These are phyloP conservation scores for Trametes cubensis DNA, from an alignment of 768 basidiomycete species.

Conservation along the genomic window DNA sequence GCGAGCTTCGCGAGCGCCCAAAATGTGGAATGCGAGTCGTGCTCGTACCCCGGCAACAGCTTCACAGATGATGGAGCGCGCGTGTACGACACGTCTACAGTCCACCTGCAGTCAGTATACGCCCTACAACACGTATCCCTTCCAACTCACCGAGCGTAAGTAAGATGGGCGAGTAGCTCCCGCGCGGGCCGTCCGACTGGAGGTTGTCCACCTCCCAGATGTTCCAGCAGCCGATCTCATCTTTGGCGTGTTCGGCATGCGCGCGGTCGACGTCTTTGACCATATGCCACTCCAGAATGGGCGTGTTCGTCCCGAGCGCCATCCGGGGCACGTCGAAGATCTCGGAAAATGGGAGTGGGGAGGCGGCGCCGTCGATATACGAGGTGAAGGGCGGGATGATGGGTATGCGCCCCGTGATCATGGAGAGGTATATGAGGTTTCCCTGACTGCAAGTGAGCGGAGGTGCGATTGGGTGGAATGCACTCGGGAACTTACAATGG, in stretches of 20 bases:
- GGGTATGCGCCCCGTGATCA: conserved; percentile 40
- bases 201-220: conserved; percentile 35
- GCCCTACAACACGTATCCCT: neutral
- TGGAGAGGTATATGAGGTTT: conserved; percentile 43
- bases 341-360: conserved; percentile 37
- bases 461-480: too few relatives aligned
- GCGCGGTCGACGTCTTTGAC: conserved; percentile 37
- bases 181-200: conserved; percentile 25
- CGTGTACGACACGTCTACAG: conserved; percentile 39
- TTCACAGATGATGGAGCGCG: conserved; percentile 33
- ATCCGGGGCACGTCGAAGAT: conserved; percentile 45
- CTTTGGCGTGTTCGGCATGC: conserved; percentile 14
- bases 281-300: conserved; percentile 44
- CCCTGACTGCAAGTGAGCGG: conserved; percentile 20
- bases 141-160: conserved; percentile 34
- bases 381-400: conserved; percentile 43
- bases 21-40: conserved; percentile 35
- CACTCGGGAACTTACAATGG: conserved; percentile 28
- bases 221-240: conserved; percentile 46
- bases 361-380: conserved; percentile 35
- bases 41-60: conserved; percentile 31
- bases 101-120: neutral
- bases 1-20: conserved; percentile 36
- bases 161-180: conserved; percentile 24
- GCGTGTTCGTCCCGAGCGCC: conserved; percentile 23